A percentile compares a stretch with the other conserved stretches of the same genome.
Evolutionary conservation across 129 eudicot species (phyloP).

Genomic region (Oenanthe sinensis): DNA sequence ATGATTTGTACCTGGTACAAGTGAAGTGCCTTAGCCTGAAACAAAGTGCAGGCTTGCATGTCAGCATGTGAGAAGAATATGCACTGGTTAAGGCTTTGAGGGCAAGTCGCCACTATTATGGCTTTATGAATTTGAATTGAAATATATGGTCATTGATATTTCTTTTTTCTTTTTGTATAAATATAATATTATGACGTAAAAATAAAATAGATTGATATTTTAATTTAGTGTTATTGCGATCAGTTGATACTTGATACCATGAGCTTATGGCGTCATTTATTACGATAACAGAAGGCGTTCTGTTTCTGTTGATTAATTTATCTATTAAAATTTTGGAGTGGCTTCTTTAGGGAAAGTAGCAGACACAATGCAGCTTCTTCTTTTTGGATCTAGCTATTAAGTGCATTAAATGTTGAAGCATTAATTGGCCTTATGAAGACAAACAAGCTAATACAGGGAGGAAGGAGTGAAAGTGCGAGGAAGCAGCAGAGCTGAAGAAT

Average conservation of each 20-base stretch:
- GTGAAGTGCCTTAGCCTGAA: neutral
- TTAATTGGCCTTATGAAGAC: constrained; percentile 8
- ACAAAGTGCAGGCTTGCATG: neutral
- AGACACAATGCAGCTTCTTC: neutral
- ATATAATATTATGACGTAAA: neutral
- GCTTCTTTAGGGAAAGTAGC: neutral
- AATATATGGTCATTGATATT: neutral
- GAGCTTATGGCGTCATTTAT: neutral
- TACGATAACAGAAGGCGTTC: neutral
- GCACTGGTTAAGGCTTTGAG: neutral
- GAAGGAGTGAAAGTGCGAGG: constrained; percentile 1
- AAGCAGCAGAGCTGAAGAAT: constrained; percentile 4
- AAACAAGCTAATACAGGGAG: constrained; percentile 2
- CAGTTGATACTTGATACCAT: neutral
- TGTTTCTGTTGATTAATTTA: neutral
- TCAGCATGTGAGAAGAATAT: neutral
- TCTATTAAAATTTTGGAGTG: neutral
- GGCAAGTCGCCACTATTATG: neutral
- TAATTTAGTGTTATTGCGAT: neutral
- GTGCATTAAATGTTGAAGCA: constrained; percentile 5
- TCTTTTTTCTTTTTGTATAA: neutral
- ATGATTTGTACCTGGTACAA: neutral
- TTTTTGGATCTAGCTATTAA: neutral
- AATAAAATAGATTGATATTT: neutral
- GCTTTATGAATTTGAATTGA: neutral